A percentile compares a stretch with the other conserved stretches of the same genome.
phyloP scores from a whole-genome alignment of 345 rosid genomes.

The Eucalyptus lansdowneana region DNA sequence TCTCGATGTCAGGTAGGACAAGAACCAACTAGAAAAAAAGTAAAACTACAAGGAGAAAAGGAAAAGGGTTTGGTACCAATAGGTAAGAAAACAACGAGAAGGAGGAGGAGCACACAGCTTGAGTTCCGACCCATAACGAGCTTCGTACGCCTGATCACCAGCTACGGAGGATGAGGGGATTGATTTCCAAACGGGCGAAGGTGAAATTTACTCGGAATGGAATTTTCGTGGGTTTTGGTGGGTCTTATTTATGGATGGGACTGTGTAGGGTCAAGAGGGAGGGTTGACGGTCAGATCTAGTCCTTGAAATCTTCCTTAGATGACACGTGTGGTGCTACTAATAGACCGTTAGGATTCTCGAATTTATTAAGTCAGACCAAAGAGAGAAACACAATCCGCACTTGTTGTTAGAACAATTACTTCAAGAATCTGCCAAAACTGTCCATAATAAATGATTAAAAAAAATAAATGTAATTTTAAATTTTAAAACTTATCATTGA shows the following conservation, averaged over 20 bases:
- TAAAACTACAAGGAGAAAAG: neutral
- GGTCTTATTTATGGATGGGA: neutral
- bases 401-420: neutral
- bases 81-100: neutral
- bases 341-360: neutral
- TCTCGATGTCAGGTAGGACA: neutral
- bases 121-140: neutral
- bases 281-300: neutral
- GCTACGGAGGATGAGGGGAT: neutral
- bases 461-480: no score
- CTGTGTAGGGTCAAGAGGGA: neutral
- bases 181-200: neutral
- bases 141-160: neutral
- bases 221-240: neutral
- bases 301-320: neutral
- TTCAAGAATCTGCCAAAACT: neutral
- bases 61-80: neutral
- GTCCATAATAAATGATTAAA: neutral
- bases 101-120: neutral
- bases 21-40: neutral
- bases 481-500: rapidly evolving
- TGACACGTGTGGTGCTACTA: neutral
- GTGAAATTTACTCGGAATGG: neutral
- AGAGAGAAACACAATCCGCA: neutral
- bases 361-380: neutral